These are phyloP conservation scores for Cephaloascus fragrans DNA, from an alignment of 805 yeast species.

Conservation along the genomic window DNA sequence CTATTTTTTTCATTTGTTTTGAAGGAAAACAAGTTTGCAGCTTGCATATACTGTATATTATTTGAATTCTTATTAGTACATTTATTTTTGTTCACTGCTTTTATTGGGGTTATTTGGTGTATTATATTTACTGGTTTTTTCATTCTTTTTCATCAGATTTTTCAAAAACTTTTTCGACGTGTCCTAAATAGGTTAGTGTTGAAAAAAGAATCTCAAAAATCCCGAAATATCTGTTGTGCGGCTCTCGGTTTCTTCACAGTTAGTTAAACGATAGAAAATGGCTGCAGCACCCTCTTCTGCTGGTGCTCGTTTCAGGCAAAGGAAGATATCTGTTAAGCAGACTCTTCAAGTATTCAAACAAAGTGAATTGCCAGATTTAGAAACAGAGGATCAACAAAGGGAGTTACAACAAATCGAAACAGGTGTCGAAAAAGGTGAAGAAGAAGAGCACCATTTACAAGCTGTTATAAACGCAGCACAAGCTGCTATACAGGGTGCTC, in stretches of 20 bases:
- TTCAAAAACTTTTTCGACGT: background rate
- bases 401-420: conserved; percentile 88
- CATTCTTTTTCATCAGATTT: background rate
- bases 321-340: conserved; percentile 90
- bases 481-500: conserved; percentile 39
- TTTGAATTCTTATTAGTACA: background rate
- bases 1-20: too few relatives aligned
- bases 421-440: conserved; percentile 97
- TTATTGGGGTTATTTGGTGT: too few relatives aligned
- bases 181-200: background rate
- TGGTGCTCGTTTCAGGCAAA: conserved; percentile 79
- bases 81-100: background rate
- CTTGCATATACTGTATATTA: background rate
- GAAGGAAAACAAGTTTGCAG: background rate
- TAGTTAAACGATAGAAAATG: background rate
- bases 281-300: conserved; percentile 16
- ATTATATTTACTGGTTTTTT: background rate
- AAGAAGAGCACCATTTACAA: conserved; percentile 92
- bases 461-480: conserved; percentile 79
- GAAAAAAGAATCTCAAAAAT: background rate
- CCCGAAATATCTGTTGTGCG: too few relatives aligned
- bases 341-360: conserved; percentile 70
- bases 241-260: too few relatives aligned
- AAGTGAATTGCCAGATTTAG: conserved; percentile 71
- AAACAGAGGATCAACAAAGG: conserved; percentile 71